Conservation (phyloP, 208 protist genomes). For the Leishmania guyanensis region DNA sequence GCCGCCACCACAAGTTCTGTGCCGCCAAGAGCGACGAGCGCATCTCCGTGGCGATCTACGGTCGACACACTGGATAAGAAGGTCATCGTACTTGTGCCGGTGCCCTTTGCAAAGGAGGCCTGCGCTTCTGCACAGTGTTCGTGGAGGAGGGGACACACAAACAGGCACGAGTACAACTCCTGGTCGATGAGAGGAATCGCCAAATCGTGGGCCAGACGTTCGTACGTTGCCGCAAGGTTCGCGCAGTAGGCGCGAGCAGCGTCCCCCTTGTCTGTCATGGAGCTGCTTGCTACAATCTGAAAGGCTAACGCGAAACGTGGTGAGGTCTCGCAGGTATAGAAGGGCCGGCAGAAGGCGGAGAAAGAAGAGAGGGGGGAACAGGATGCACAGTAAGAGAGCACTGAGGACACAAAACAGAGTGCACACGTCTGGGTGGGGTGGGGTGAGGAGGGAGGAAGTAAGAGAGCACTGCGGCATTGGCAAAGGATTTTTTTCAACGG, state of each 20-base stretch:
- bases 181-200: conserved; percentile 37
- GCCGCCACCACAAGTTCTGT: conserved; percentile 34
- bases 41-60: conserved; percentile 31
- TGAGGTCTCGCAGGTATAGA: background rate
- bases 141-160: conserved; percentile 29
- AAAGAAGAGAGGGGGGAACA: background rate
- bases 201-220: conserved; percentile 24
- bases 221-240: conserved; percentile 19
- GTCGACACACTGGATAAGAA: conserved; percentile 6
- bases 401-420: background rate
- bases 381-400: background rate
- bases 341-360: background rate
- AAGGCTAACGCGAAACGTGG: background rate
- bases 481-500: background rate
- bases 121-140: conserved; percentile 3
- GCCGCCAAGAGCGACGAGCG: conserved; percentile 27
- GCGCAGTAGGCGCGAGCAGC: conserved; percentile 21
- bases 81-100: background rate
- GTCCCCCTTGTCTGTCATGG: conserved; percentile 1
- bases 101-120: background rate
- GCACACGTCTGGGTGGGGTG: background rate
- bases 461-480: background rate
- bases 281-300: background rate
- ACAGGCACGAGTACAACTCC: conserved; percentile 38
- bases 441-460: background rate